Percentiles rank a stretch among this genome's conserved stretches.
phyloP scores from a whole-genome alignment of 148 eudicot genomes.

The Polygonum maritimum region DNA sequence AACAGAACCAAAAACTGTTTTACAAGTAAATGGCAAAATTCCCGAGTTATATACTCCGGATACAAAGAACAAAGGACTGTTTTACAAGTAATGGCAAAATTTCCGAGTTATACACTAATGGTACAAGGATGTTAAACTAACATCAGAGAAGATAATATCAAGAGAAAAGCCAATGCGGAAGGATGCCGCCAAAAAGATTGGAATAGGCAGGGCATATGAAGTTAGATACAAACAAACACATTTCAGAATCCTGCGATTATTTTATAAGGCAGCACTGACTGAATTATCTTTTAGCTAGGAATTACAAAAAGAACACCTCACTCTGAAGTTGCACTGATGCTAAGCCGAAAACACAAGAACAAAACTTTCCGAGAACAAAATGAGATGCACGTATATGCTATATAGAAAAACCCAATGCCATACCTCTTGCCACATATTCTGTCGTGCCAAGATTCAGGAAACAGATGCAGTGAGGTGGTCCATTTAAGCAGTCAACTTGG shows the following conservation, averaged over 20 bases:
- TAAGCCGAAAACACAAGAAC: slow-evolving; percentile 6
- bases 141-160: background rate
- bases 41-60: background rate
- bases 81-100: background rate
- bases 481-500: slow-evolving; percentile 55
- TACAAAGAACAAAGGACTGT: background rate
- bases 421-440: background rate
- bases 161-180: background rate
- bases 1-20: no score
- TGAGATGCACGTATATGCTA: slow-evolving; percentile 1
- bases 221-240: background rate
- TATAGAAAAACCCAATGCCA: background rate
- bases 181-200: no score
- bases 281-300: background rate
- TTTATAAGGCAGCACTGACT: slow-evolving; percentile 1
- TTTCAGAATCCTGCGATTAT: background rate
- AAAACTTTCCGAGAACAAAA: slow-evolving; percentile 1
- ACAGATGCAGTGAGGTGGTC: background rate
- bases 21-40: no score
- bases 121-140: background rate
- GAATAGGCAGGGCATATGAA: background rate
- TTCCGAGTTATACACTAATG: background rate
- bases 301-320: slow-evolving; percentile 3
- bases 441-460: background rate
- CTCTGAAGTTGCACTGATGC: background rate